Percentiles rank a stretch among this genome's conserved stretches.
These are phyloP conservation scores for Pouteria glomerata DNA, from an alignment of 148 eudicot genomes.

Conservation along the genomic window DNA sequence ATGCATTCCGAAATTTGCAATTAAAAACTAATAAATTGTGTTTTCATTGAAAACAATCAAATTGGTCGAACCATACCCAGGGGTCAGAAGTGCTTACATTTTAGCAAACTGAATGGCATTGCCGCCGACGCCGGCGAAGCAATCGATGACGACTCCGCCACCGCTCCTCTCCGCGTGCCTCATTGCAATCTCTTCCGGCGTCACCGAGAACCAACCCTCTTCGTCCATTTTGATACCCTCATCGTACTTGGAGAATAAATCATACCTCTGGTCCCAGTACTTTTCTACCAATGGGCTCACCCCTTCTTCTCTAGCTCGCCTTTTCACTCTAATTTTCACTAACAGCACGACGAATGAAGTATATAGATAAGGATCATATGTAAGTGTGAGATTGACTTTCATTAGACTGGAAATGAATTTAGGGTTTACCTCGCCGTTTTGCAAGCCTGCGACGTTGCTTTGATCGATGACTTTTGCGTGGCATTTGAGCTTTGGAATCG, in stretches of 20 bases:
- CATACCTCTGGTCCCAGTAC: constrained; percentile 44
- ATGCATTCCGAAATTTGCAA: neutral
- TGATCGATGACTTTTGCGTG: constrained; percentile 3
- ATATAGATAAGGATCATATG: neutral
- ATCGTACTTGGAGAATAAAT: constrained; percentile 41
- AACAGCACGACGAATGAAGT: neutral
- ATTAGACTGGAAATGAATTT: no score
- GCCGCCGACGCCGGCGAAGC: constrained; percentile 49
- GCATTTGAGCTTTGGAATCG: neutral
- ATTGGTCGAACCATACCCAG: neutral
- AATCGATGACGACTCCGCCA: constrained; percentile 37
- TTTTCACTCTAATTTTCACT: constrained; percentile 25
- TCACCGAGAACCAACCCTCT: constrained; percentile 56
- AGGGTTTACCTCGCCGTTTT: no score
- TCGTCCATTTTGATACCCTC: constrained; percentile 44
- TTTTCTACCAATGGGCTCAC: constrained; percentile 32
- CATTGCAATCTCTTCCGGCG: constrained; percentile 43
- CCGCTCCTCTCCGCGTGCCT: constrained; percentile 35
- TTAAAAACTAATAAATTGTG: neutral
- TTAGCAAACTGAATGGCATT: constrained; percentile 51
- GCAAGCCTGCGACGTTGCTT: constrained; percentile 5
- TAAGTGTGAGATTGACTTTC: no score
- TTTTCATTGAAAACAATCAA: neutral
- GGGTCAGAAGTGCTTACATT: constrained; percentile 20
- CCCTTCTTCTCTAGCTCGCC: constrained; percentile 11